Conservation (phyloP, 176 grass and related monocot genomes). For the Eremochloa ophiuroides region DNA sequence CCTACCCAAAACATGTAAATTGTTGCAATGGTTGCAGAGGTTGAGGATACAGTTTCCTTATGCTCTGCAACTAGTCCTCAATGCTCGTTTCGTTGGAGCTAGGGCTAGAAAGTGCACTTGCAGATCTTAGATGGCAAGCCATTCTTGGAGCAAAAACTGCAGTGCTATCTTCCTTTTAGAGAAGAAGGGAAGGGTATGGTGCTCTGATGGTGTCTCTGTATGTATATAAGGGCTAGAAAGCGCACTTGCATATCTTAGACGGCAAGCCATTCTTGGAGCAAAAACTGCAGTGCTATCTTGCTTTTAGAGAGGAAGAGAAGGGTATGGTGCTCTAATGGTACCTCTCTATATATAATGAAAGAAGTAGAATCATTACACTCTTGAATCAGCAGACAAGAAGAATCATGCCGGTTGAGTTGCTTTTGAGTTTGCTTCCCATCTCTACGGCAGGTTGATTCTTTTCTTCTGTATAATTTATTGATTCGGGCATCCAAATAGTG, state of each 20-base stretch:
- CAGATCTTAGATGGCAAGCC: slow-evolving; percentile 21
- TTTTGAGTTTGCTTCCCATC: background rate
- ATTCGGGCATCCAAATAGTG: background rate
- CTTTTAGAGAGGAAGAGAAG: slow-evolving; percentile 10
- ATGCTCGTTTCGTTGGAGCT: too few relatives aligned
- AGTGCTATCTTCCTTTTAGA: background rate
- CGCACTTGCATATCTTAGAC: slow-evolving; percentile 11
- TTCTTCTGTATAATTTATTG: background rate
- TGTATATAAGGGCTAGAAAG: slow-evolving; percentile 30
- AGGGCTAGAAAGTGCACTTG: slow-evolving; percentile 18
- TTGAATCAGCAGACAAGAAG: slow-evolving; percentile 4
- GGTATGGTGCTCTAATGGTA: background rate
- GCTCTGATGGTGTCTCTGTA: slow-evolving; percentile 15
- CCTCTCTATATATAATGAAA: slow-evolving; percentile 26
- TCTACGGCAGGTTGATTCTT: background rate
- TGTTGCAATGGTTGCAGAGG: background rate
- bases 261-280: slow-evolving; percentile 20
- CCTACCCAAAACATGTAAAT: slow-evolving; percentile 1
- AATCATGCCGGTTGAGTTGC: slow-evolving; percentile 9
- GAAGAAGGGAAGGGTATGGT: background rate
- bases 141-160: background rate
- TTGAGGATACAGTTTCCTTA: too few relatives aligned
- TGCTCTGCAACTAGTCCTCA: too few relatives aligned
- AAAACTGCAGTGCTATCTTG: background rate
- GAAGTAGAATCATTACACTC: background rate